Percentiles rank a stretch among this genome's conserved stretches.
phyloP scores from a whole-genome alignment of 345 rosid genomes.

The Microcos paniculata region DNA sequence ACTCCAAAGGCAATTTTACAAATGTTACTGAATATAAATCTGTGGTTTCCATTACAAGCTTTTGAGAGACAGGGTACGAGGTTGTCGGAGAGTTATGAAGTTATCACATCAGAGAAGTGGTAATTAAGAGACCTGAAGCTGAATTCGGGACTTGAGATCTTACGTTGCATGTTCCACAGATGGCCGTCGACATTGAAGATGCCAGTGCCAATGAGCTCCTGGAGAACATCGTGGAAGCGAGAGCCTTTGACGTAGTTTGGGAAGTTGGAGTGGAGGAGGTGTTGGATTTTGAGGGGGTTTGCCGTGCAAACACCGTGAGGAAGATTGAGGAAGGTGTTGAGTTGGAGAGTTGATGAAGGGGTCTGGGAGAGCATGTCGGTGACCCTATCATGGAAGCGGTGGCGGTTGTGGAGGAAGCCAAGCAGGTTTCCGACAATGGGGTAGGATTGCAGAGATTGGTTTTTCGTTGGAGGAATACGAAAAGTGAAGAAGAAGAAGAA shows the following conservation, averaged over 20 bases:
- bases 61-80: constrained; percentile 33
- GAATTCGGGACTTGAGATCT: constrained; percentile 56
- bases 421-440: constrained; percentile 53
- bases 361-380: constrained; percentile 49
- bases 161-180: constrained; percentile 44
- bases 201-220: constrained; percentile 51
- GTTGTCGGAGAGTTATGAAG: constrained; percentile 23
- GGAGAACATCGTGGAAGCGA: constrained; percentile 37
- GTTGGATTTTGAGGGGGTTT: constrained; percentile 41
- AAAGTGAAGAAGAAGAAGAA: constrained; percentile 15
- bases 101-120: constrained; percentile 38
- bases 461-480: constrained; percentile 4
- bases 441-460: constrained; percentile 41
- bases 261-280: constrained; percentile 51
- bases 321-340: constrained; percentile 40
- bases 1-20: constrained; percentile 53
- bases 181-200: constrained; percentile 50
- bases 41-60: constrained; percentile 23
- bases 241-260: constrained; percentile 54
- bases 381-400: constrained; percentile 62
- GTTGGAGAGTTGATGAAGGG: constrained; percentile 44
- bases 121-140: constrained; percentile 44
- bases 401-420: constrained; percentile 49
- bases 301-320: constrained; percentile 46
- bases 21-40: constrained; percentile 40